These are phyloP conservation scores for Volvox carteri DNA, from an alignment of 163 green algal species.

Conservation along the genomic window DNA sequence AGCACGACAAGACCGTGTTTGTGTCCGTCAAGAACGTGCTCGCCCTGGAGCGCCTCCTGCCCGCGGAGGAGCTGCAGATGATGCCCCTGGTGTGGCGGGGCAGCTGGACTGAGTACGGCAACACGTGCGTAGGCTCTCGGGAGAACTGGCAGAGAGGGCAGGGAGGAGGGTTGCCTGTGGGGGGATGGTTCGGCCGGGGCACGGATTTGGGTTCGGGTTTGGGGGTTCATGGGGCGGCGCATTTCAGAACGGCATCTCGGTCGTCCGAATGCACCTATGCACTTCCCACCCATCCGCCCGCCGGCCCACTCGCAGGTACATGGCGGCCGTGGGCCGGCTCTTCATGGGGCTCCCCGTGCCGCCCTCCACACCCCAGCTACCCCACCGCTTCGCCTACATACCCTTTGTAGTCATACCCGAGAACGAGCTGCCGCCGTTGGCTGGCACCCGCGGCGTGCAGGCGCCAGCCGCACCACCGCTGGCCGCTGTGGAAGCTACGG, in stretches of 20 bases:
- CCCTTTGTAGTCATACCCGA: constrained; percentile 7
- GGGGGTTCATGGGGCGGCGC: too few relatives aligned
- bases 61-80: not conserved
- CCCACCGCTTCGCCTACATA: constrained; percentile 32
- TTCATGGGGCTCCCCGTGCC: constrained; percentile 45
- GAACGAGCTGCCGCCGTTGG: constrained; percentile 13
- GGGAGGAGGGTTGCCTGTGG: not conserved
- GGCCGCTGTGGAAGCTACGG: not conserved
- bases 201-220: too few relatives aligned
- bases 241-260: not conserved
- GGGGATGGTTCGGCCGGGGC: too few relatives aligned
- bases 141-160: not conserved
- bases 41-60: constrained; percentile 40
- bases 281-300: too few relatives aligned
- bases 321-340: constrained; percentile 39
- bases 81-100: constrained; percentile 48
- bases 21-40: constrained; percentile 52
- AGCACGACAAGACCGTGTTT: constrained; percentile 56
- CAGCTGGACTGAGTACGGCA: constrained; percentile 34
- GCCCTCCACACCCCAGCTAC: constrained; percentile 23
- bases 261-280: not conserved
- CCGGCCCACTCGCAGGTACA: constrained; percentile 53
- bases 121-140: constrained; percentile 29
- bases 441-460: not conserved
- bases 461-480: not conserved